A percentile compares a stretch with the other conserved stretches of the same genome.
Evolutionary conservation across 2,329 filamentous ascomycete genomes (phyloP).

Genomic region (Ophiocordyceps sinensis): DNA sequence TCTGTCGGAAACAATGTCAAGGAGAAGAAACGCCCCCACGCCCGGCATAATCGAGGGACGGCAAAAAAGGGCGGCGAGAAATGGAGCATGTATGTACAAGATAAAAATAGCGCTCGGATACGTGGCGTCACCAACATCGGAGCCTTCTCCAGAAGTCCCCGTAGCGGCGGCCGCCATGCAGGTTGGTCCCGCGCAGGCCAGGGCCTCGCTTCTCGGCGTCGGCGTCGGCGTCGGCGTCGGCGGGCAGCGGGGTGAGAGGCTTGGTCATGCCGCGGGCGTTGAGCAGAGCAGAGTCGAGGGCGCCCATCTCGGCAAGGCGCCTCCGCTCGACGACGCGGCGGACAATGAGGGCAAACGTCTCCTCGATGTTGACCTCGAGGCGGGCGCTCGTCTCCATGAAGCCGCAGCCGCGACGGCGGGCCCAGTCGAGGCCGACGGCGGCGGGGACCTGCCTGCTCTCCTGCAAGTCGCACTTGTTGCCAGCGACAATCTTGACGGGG

Average conservation of each 20-base stretch:
- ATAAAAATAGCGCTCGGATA: no score
- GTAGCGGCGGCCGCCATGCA: conserved; percentile 26
- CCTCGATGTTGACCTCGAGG: conserved; percentile 77
- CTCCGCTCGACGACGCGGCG: conserved; percentile 46
- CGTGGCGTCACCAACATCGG: conserved; percentile 40
- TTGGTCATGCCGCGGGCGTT: conserved; percentile 41
- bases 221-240: conserved; percentile 19
- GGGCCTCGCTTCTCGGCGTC: conserved; percentile 30
- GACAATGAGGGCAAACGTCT: conserved; percentile 65
- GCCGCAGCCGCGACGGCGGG: conserved; percentile 54
- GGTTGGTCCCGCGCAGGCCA: conserved; percentile 27
- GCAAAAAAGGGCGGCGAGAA: no score
- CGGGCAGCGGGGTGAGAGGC: conserved; percentile 39
- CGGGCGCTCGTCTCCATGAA: conserved; percentile 85
- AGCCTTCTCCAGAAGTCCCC: conserved; percentile 41
- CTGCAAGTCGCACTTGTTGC: conserved; percentile 76
- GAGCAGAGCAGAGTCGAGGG: conserved; percentile 24
- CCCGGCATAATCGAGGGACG: no score
- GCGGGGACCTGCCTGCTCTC: conserved; percentile 55
- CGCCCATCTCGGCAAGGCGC: conserved; percentile 31
- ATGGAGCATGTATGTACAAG: no score
- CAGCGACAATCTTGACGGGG: conserved; percentile 70
- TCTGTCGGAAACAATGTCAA: no score
- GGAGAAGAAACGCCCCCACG: no score
- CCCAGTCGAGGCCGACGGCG: conserved; percentile 62